Base-by-base conservation (phyloP, 129 eudicot species). In the Escallonia herrerae region DNA sequence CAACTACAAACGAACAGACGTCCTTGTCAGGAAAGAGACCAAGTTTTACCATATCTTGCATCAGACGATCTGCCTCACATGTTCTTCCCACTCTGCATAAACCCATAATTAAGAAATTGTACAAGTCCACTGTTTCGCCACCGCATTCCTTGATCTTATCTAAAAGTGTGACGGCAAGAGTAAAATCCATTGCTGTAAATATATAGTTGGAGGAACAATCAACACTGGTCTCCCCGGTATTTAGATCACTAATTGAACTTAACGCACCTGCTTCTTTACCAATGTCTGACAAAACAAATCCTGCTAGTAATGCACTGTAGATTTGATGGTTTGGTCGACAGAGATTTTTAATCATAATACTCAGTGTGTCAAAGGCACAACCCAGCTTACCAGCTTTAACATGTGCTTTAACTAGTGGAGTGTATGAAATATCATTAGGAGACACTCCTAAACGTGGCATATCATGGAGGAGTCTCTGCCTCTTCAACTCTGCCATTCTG, bases 21-120 rank as follows among this genome's bases (percentile, higher is more conserved):
- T 4, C 41, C 13, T 47, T 45, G 7, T 71, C 52, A 0, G 72
- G 84, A 62, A 64, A 55, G 48, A 75, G 68, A 6, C 80, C 78
- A 40, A 60, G n/a, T 39, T 56, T 71, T 75, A 67, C 72, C 81
- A 75, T 71, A 15, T 75, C 77, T 66, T 75, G 72, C n/a, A 67
- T 48, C 13, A 80, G 63, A 62, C 56, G 52, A 62, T 63, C 77
- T 0, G 68, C 69, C 71, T 80, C 80, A 15, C 62, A 52, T 50
- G 63, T 66, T 52, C 80, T 61, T 56, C 84, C 75, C 55, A 70
- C 73, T 71, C 65, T 71, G 57, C 77, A 65, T 8, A 75, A 66
- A 38, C 84, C 84, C 60, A 39, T 56, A 8, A 71, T 65, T 64
- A 75, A 66, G 63, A 75, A 62, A 67, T 71, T 63, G 63, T 80